Base-by-base conservation (phyloP, 2,329 filamentous ascomycete species). In the Aspergillus aculeatinus region DNA sequence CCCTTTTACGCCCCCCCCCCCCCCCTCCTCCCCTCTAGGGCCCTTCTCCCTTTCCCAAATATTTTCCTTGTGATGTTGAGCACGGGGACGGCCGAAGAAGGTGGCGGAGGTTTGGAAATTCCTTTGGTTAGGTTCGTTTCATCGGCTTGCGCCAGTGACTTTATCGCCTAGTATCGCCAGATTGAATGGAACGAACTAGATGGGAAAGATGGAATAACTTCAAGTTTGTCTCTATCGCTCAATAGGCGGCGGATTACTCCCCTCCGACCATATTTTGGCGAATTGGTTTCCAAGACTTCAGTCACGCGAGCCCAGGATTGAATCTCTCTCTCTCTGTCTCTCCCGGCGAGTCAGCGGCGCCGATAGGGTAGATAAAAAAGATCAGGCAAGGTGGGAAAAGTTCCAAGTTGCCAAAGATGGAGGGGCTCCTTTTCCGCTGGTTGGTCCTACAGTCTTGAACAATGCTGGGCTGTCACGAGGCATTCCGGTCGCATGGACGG, bases 401-500 rank as follows among this genome's bases (percentile, higher is more conserved):
- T 29, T 55, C 39, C 11, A 48, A 33, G 25, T 29, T 55, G 52
- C 11, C 2, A 44, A 19, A 55, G 19, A 48, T 60, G 61, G 61
- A 60, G 61, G 61, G 61, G 29, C 48, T 57, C 29, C 33, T 42
- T 58, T 29, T 14, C 31, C 31, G 53, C 61, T 63, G 61, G 61
- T 63, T 63, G 61, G 61, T 39, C 35, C 48, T 33, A 23, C 21
- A 47, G 31, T 53, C 48, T 29, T 21, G 42, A 33, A 50, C 48
- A 55, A 55, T 55, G 52, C 44, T 47, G 52, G 31, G 49, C 50
- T 60, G 61, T 63, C 61, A 63, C 60, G 61, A 48, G 60, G 54
- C 53, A 48, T 55, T 60, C 51, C 51, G 55, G 60, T 63, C 60
- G 58, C 61, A 59, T 63, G 61, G 61, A 57, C 48, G 48, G 54